A percentile compares a stretch with the other conserved stretches of the same genome.
These are phyloP conservation scores for Ganoderma boninense DNA, from an alignment of 1,284 basidiomycete species.

Conservation along the genomic window DNA sequence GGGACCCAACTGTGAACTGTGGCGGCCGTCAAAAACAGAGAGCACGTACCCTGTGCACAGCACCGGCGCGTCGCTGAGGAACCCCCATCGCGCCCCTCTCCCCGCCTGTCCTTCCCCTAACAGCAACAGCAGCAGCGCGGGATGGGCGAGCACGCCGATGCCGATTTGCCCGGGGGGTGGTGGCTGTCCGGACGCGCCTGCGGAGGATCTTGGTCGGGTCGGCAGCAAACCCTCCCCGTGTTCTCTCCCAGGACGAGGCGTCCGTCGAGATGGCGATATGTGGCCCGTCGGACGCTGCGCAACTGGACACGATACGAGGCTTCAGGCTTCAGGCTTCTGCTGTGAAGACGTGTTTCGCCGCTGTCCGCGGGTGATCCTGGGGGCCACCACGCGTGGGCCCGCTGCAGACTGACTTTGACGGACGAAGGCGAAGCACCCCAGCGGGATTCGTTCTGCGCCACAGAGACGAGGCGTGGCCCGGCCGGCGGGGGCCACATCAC, in stretches of 20 bases:
- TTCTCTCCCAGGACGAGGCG: background rate
- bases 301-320: no score
- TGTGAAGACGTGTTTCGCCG: background rate
- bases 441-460: no score
- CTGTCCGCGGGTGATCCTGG: background rate
- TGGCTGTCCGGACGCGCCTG: background rate
- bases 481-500: no score
- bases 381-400: no score
- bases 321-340: no score
- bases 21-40: background rate
- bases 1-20: no score
- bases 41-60: background rate
- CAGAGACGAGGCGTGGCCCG: no score
- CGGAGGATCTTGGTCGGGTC: background rate
- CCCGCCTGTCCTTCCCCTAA: no score
- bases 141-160: background rate
- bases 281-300: background rate
- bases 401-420: no score
- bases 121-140: background rate
- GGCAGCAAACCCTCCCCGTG: background rate
- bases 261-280: background rate
- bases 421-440: no score
- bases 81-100: background rate
- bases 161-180: background rate
- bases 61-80: background rate